These are phyloP conservation scores for Pseudodiploospora longispora DNA, from an alignment of 2,329 filamentous ascomycete genomes.

Conservation along the genomic window DNA sequence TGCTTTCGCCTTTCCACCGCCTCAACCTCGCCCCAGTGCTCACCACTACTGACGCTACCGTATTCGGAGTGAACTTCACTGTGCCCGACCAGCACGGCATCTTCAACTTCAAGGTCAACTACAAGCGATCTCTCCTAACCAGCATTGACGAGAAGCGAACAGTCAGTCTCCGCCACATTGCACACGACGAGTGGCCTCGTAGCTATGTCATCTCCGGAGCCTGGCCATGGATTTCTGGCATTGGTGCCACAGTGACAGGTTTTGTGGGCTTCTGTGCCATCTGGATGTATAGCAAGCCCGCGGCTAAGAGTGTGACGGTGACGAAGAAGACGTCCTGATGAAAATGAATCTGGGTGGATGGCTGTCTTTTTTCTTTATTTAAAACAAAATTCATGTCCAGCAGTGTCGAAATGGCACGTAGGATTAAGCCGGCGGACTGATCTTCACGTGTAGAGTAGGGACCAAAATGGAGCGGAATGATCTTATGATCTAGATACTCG, in stretches of 20 bases:
- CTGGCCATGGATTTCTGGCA: constrained; percentile 90
- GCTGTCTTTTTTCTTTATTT: too few species aligned
- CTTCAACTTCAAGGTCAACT: constrained; percentile 97
- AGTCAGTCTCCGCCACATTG: constrained; percentile 91
- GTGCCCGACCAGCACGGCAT: constrained; percentile 97
- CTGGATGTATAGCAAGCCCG: constrained; percentile 68
- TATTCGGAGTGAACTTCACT: constrained; percentile 68
- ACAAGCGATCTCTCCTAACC: constrained; percentile 88
- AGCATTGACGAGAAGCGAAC: constrained; percentile 90
- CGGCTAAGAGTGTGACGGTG: constrained; percentile 19
- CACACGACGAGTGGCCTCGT: constrained; percentile 92
- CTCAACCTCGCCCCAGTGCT: constrained; percentile 56
- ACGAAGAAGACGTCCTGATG: constrained; percentile 5
- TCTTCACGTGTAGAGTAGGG: constrained; percentile 14
- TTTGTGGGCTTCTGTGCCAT: constrained; percentile 79
- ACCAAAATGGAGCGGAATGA: constrained; percentile 8
- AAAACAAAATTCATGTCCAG: neutral
- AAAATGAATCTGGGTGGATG: too few species aligned
- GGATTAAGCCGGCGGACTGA: neutral
- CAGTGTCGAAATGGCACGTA: constrained; percentile 1
- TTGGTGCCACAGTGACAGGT: constrained; percentile 73
- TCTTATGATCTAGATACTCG: constrained; percentile 6
- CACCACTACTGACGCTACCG: constrained; percentile 57
- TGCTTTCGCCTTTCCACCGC: constrained; percentile 96
- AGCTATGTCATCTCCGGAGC: constrained; percentile 84